Conservation (phyloP, 495 filamentous ascomycete genomes). For the Chaetomium cochliodes region DNA sequence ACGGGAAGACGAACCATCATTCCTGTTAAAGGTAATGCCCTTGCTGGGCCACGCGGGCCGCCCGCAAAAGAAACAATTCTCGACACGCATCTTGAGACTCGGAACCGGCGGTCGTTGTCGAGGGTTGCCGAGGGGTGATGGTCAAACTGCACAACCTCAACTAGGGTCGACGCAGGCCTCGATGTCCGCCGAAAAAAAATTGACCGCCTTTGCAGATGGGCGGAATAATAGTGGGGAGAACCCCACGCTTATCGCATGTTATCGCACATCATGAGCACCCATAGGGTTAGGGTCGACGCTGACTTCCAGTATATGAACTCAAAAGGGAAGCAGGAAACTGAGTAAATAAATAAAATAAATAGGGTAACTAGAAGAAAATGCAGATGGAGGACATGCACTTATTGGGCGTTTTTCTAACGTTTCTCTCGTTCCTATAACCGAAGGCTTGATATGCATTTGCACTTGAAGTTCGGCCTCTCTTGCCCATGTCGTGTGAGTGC, state of each 20-base stretch:
- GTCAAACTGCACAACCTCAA: slow-evolving; percentile 17
- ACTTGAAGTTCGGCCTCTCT: too few species aligned
- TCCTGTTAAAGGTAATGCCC: slow-evolving; percentile 70
- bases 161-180: slow-evolving; percentile 12
- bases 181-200: slow-evolving; percentile 23
- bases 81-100: slow-evolving; percentile 52
- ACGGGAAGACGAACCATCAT: slow-evolving; percentile 66
- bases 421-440: too few species aligned
- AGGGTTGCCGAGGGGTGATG: slow-evolving; percentile 23
- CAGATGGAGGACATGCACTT: too few species aligned
- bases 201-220: slow-evolving; percentile 22
- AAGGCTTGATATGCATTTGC: too few species aligned
- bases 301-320: too few species aligned
- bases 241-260: background rate
- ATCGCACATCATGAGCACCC: background rate
- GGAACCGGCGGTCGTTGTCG: slow-evolving; percentile 15
- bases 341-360: too few species aligned
- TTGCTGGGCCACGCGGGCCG: slow-evolving; percentile 79
- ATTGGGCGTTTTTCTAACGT: too few species aligned
- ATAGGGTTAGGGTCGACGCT: background rate
- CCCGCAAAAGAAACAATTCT: slow-evolving; percentile 91
- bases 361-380: too few species aligned
- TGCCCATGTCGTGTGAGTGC: too few species aligned
- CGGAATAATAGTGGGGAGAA: background rate
- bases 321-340: too few species aligned